A percentile compares a stretch with the other conserved stretches of the same genome.
Evolutionary conservation across 2,329 filamentous ascomycete species (phyloP).

Genomic region (Colletotrichum sp.): DNA sequence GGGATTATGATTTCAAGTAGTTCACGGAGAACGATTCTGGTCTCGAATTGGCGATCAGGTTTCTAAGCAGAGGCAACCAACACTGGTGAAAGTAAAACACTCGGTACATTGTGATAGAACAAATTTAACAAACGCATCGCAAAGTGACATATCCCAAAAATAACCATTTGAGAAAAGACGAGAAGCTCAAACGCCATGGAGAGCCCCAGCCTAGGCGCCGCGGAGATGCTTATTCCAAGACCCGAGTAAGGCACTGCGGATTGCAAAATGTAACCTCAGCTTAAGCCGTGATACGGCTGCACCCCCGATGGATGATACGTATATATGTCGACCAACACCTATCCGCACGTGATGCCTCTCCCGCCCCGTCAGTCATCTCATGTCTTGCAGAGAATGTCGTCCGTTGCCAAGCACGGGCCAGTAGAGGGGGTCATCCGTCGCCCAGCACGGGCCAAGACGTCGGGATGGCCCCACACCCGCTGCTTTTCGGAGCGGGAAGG

Average conservation of each 20-base stretch:
- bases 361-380: neutral
- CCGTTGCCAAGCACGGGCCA: neutral
- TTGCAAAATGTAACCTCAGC: neutral
- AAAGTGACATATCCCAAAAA: neutral
- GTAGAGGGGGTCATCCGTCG: no score
- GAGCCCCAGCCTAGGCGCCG: neutral
- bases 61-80: no score
- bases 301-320: accelerated
- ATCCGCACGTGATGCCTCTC: accelerated
- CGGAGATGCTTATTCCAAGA: neutral
- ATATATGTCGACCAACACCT: neutral
- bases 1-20: accelerated
- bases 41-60: no score
- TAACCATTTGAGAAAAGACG: neutral
- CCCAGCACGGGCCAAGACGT: neutral
- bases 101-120: accelerated
- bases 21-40: no score
- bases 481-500: neutral
- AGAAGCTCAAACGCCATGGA: neutral
- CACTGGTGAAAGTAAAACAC: accelerated
- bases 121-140: accelerated
- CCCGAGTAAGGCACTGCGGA: neutral
- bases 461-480: neutral
- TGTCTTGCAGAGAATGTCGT: neutral
- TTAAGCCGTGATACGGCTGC: accelerated